phyloP scores from a whole-genome alignment of 805 yeast species.

The Yarrowia sp. region DNA sequence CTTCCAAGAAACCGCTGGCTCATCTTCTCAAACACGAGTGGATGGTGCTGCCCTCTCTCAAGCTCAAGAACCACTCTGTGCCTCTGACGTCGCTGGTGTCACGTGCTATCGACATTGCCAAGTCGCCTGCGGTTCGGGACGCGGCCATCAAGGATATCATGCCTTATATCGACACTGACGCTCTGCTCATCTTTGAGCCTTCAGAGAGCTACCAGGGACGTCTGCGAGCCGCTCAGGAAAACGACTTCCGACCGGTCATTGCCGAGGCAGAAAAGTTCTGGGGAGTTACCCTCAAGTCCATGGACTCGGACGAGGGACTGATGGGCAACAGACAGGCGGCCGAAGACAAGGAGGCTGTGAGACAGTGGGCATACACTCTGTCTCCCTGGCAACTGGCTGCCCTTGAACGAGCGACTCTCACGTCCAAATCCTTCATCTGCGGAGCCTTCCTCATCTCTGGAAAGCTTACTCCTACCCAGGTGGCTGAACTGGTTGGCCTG shows the following conservation, averaged over 20 bases:
- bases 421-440: conserved; percentile 84
- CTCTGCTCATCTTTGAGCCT: conserved; percentile 87
- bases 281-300: conserved; percentile 58
- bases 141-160: conserved; percentile 67
- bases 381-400: conserved; percentile 83
- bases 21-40: conserved; percentile 85
- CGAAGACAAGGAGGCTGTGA: conserved; percentile 66
- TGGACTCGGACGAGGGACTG: conserved; percentile 85
- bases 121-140: conserved; percentile 53
- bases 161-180: conserved; percentile 92
- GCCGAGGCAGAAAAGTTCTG: conserved; percentile 66
- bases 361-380: conserved; percentile 66
- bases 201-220: conserved; percentile 79
- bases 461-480: conserved; percentile 62
- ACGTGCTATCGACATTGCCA: conserved; percentile 78
- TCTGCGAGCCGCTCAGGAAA: conserved; percentile 80
- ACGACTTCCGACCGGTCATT: conserved; percentile 76
- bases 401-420: conserved; percentile 84
- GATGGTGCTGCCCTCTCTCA: conserved; percentile 65
- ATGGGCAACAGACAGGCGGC: conserved; percentile 77
- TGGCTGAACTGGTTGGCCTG: conserved; percentile 77
- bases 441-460: conserved; percentile 68
- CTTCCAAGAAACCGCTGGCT: conserved; percentile 66
- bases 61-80: conserved; percentile 75
- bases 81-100: conserved; percentile 90